Percentiles rank a stretch among this genome's conserved stretches.
Conservation (phyloP, 352 stramenopile genomes). For the Aphanomyces stellatus region DNA sequence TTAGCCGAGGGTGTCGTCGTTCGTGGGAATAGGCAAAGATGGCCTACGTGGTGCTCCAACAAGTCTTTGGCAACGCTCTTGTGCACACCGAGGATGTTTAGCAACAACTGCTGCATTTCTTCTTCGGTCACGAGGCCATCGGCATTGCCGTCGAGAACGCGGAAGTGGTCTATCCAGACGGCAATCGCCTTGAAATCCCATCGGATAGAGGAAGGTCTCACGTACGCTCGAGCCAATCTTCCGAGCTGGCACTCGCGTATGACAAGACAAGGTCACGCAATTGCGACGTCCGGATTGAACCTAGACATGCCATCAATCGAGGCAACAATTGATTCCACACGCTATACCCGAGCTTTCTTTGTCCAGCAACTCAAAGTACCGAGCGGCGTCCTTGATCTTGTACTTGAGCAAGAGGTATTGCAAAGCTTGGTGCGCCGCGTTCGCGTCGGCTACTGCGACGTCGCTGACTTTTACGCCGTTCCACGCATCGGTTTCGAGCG, state of each 20-base stretch:
- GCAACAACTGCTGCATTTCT: slow-evolving; percentile 11
- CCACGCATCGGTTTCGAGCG: neutral
- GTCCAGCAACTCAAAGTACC: slow-evolving; percentile 10
- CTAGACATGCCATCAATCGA: neutral
- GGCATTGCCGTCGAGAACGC: neutral
- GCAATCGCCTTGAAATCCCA: neutral
- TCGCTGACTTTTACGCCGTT: neutral
- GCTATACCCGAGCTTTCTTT: slow-evolving; percentile 5
- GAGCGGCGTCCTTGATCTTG: slow-evolving; percentile 7
- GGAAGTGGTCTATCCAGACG: slow-evolving; percentile 1
- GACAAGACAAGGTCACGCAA: neutral
- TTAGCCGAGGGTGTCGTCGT: too few relatives aligned
- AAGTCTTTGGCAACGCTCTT: slow-evolving; percentile 11
- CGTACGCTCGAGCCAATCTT: slow-evolving; percentile 11
- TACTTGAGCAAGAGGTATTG: slow-evolving; percentile 3
- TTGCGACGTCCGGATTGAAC: neutral
- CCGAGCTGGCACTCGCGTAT: neutral
- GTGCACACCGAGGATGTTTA: slow-evolving; percentile 13
- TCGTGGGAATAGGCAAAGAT: too few relatives aligned
- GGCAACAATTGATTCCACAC: neutral
- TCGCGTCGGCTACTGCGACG: neutral
- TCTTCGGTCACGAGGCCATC: neutral
- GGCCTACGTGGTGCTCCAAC: neutral
- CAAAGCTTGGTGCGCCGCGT: neutral
- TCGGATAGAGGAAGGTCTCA: neutral